A percentile compares a stretch with the other conserved stretches of the same genome.
Conservation (phyloP, 2,329 filamentous ascomycete species). For the Nemania sp. region DNA sequence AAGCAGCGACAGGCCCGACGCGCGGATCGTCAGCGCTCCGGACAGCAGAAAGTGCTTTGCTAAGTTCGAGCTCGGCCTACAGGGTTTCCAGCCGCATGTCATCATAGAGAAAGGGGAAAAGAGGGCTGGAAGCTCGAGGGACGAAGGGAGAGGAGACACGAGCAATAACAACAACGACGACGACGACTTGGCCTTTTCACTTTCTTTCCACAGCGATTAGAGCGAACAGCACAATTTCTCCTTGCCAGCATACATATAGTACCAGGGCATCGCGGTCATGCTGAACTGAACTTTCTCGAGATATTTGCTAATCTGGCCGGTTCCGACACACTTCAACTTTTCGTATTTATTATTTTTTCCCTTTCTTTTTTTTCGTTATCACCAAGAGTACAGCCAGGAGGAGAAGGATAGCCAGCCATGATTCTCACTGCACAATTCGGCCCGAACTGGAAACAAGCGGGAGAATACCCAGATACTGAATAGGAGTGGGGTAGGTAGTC, state of each 20-base stretch:
- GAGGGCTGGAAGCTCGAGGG: conserved; percentile 2
- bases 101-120: neutral
- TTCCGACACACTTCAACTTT: conserved; percentile 26
- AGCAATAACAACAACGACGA: no score
- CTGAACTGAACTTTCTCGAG: conserved; percentile 31
- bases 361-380: conserved; percentile 10
- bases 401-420: conserved; percentile 19
- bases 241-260: conserved; percentile 39
- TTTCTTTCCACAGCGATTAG: conserved; percentile 40
- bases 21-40: conserved; percentile 36
- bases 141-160: conserved; percentile 7
- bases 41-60: neutral
- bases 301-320: conserved; percentile 35
- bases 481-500: conserved; percentile 18
- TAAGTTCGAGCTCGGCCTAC: neutral
- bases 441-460: conserved; percentile 28
- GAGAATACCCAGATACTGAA: conserved; percentile 32
- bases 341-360: conserved; percentile 19
- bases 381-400: neutral
- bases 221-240: conserved; percentile 37
- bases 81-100: neutral
- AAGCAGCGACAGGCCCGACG: conserved; percentile 48
- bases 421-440: conserved; percentile 29
- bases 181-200: conserved; percentile 27
- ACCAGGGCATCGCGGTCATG: conserved; percentile 23